These are phyloP conservation scores for Erythrophleum ivorense DNA, from an alignment of 331 rosid species.

Conservation along the genomic window DNA sequence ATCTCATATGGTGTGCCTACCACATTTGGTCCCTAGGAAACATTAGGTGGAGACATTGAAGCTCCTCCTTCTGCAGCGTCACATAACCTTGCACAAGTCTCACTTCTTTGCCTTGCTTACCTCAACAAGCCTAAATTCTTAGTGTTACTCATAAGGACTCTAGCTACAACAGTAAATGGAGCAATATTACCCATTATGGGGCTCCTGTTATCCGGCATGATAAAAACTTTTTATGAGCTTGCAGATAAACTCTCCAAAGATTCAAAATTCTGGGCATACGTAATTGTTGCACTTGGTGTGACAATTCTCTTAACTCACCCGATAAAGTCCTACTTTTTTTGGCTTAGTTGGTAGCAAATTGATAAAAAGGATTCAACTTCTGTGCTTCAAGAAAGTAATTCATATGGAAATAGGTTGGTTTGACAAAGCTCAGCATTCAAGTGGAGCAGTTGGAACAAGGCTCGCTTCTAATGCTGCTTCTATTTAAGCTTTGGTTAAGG, in stretches of 20 bases:
- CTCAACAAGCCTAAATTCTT: conserved; percentile 88
- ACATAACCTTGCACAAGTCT: conserved; percentile 45
- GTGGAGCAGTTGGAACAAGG: conserved; percentile 85
- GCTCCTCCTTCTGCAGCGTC: conserved; percentile 35
- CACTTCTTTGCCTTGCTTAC: conserved; percentile 62
- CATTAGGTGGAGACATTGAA: conserved; percentile 27
- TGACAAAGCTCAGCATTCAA: conserved; percentile 72
- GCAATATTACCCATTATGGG: conserved; percentile 59
- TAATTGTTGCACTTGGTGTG: conserved; percentile 52
- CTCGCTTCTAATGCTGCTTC: conserved; percentile 74
- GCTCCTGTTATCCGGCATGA: conserved; percentile 49
- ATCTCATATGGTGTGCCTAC: conserved; percentile 45
- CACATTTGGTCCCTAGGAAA: conserved; percentile 31
- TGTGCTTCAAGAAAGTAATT: conserved; percentile 78
- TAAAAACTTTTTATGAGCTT: conserved; percentile 65
- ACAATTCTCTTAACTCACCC: conserved; percentile 51
- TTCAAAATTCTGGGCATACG: conserved; percentile 70
- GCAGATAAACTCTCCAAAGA: conserved; percentile 55
- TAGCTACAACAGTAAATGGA: conserved; percentile 64
- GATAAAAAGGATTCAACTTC: conserved; percentile 62
- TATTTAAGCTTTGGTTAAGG: conserved; percentile 70
- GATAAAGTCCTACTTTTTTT: conserved; percentile 57
- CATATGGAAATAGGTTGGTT: conserved; percentile 91
- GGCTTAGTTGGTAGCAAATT: conserved; percentile 68
- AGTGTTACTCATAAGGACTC: conserved; percentile 52